A percentile compares a stretch with the other conserved stretches of the same genome.
Evolutionary conservation across 1,284 basidiomycete species (phyloP).

Genomic region (Cryptococcus sp.): DNA sequence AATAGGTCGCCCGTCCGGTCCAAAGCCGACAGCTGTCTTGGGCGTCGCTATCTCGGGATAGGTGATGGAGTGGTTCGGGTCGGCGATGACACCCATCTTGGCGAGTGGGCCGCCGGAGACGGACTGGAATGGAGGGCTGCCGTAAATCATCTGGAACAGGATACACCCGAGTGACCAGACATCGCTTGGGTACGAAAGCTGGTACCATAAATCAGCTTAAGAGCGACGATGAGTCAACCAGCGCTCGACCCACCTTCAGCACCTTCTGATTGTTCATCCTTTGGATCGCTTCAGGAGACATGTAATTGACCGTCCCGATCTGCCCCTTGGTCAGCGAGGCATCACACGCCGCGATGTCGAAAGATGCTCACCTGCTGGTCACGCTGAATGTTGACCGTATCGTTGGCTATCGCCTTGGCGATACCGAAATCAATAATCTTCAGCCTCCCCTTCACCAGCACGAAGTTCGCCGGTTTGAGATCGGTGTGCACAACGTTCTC

Average conservation of each 20-base stretch:
- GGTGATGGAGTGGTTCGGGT: conserved; percentile 52
- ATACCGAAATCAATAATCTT: conserved; percentile 97
- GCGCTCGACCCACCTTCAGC: conserved; percentile 42
- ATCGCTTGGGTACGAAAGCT: conserved; percentile 66
- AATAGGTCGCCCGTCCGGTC: conserved; percentile 31
- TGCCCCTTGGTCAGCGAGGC: conserved; percentile 37
- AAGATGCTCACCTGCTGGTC: conserved; percentile 70
- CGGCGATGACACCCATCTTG: conserved; percentile 56
- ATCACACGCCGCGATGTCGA: too few species aligned
- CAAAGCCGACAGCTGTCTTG: conserved; percentile 32
- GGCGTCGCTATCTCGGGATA: conserved; percentile 51
- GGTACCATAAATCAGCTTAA: conserved; percentile 2
- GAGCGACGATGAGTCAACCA: background rate
- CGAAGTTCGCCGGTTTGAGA: conserved; percentile 93
- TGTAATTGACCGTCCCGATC: conserved; percentile 93
- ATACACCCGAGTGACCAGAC: conserved; percentile 98
- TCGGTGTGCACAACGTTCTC: conserved; percentile 97
- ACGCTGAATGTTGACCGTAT: conserved; percentile 92
- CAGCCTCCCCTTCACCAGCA: conserved; percentile 83
- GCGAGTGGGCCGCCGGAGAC: conserved; percentile 67
- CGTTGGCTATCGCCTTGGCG: conserved; percentile 93
- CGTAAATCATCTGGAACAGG: conserved; percentile 93
- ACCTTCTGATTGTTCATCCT: conserved; percentile 50
- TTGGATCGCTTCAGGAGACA: conserved; percentile 91
- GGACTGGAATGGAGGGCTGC: conserved; percentile 83